Evolutionary conservation across 208 protist species (phyloP).

Genomic region (Polymyxa betae): DNA sequence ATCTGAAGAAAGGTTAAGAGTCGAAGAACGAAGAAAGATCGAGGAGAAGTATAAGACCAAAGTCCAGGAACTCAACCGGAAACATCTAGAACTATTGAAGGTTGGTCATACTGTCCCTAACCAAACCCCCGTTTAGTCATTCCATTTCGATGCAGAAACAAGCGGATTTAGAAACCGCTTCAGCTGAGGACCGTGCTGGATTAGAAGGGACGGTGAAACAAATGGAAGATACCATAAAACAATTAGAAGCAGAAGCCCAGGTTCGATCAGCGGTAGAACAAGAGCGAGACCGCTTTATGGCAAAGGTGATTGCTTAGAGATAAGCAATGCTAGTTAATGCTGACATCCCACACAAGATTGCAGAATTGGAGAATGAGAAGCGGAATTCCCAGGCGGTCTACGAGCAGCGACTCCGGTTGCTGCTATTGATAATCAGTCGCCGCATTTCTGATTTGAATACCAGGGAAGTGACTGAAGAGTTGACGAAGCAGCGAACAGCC

Average conservation of each 20-base stretch:
- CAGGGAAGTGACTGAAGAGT: not conserved
- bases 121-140: not conserved
- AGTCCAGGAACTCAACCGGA: not conserved
- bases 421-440: not conserved
- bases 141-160: not conserved
- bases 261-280: not conserved
- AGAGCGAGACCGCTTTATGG: conserved; percentile 11
- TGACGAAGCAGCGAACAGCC: not conserved
- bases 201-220: not conserved
- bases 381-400: not conserved
- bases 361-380: not conserved
- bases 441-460: not conserved
- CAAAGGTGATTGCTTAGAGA: not conserved
- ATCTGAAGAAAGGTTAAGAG: not conserved
- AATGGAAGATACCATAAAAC: not conserved
- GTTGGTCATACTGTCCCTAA: not conserved
- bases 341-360: not conserved
- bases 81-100: not conserved
- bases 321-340: not conserved
- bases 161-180: not conserved
- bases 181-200: not conserved
- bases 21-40: conserved; percentile 3
- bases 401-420: not conserved
- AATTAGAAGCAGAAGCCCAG: not conserved
- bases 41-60: not conserved